Base-by-base conservation (phyloP, 169 alveolate species). In the Theileria orientalis region DNA sequence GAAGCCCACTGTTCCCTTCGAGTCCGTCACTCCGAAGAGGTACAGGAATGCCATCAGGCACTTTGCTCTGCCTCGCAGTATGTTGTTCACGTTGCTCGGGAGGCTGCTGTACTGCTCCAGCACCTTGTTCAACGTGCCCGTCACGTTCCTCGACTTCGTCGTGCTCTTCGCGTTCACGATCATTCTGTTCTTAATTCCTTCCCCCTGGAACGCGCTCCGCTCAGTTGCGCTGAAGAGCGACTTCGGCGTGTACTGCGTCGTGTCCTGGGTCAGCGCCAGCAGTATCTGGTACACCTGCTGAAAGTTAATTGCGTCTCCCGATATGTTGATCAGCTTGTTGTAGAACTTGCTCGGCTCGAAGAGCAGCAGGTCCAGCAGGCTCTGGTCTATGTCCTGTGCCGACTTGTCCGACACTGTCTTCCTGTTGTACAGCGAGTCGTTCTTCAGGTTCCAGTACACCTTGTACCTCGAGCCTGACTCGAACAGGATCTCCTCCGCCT, bases 41-140 rank as follows among this genome's bases (percentile, higher is more conserved):
- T 89, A 92, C 11, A 92, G 67, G 76, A 85, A 92, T n/a, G 92
- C 88, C 61, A 90, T 73, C 11, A 90, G 83, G 62, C 96, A 90
- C 25, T 74, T 74, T 51, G 82, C 66, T 57, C 77, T 73, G 2
- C 83, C 85, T 69, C 76, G 44, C 49, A 66, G 27, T 40, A 29
- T 16, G 21, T 52, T 46, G 0, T 71, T 19, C 9, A 46, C 54
- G 16, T 8, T 35, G 19, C 40, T 23, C 2, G 87, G 69, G n/a
- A 79, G 54, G 37, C 83, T 56, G 25, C 19, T 29, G 69, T 70
- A 71, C 46, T 79, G 87, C 54, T 79, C 83, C 30, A 46, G 47
- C 29, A 79, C 72, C 57, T 66, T 70, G 42, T 73, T 75, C 19
- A 71, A 77, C 19, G 46, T 69, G 21, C 49, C 32, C 57, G 76